These are phyloP conservation scores for Mucor circinelloides DNA, from an alignment of 371 early-diverging fungal species.

Conservation along the genomic window DNA sequence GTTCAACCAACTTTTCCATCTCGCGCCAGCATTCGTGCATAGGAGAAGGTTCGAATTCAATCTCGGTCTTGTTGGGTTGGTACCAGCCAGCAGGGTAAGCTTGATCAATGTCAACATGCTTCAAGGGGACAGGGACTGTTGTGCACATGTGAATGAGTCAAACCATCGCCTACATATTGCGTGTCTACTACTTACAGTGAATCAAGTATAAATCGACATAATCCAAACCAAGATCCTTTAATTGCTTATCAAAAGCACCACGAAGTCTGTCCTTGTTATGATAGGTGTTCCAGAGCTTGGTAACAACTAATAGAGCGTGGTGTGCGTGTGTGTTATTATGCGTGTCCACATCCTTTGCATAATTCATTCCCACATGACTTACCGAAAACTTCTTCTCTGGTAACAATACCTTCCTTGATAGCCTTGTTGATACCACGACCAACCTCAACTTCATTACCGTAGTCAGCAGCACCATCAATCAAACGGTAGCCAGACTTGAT, in stretches of 20 bases:
- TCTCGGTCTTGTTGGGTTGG: not conserved
- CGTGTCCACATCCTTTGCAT: conserved; percentile 1
- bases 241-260: conserved; percentile 50
- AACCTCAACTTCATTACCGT: conserved; percentile 72
- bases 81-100: conserved; percentile 36
- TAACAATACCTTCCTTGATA: conserved; percentile 58
- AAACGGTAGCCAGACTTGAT: conserved; percentile 52
- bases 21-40: conserved; percentile 41
- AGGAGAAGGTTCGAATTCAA: conserved; percentile 35
- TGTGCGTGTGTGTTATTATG: not conserved
- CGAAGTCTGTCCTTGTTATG: conserved; percentile 55
- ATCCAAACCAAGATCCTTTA: conserved; percentile 56
- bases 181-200: conserved; percentile 41
- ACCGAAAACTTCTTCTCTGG: conserved; percentile 59
- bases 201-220: conserved; percentile 74
- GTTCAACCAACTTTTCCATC: conserved; percentile 40
- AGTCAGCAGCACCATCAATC: conserved; percentile 49
- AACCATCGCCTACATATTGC: not conserved
- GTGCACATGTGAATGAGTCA: not conserved
- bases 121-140: conserved; percentile 29
- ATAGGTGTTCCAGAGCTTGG: conserved; percentile 74
- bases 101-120: conserved; percentile 22
- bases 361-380: conserved; percentile 26
- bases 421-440: conserved; percentile 63
- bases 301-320: conserved; percentile 62